Evolutionary conservation across 768 basidiomycete species (phyloP).

Genomic region (Dictyophora rubrovolvata): DNA sequence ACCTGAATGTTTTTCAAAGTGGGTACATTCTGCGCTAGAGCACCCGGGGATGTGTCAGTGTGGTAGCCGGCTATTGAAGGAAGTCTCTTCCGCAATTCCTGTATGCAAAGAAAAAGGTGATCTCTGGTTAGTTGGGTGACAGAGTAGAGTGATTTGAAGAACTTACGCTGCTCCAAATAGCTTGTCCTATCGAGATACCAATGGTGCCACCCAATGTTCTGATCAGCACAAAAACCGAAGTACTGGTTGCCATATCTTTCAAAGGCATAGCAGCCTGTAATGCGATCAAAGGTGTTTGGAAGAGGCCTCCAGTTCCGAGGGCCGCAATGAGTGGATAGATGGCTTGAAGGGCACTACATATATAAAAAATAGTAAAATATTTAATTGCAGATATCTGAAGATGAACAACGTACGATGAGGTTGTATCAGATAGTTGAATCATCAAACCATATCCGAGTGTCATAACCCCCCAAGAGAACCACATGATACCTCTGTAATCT

Average conservation of each 20-base stretch:
- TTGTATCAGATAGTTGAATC: slow-evolving; percentile 51
- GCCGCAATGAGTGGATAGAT: slow-evolving; percentile 60
- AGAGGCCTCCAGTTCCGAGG: slow-evolving; percentile 54
- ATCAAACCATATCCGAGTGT: slow-evolving; percentile 63
- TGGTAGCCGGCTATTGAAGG: slow-evolving; percentile 27
- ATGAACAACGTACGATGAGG: slow-evolving; percentile 32
- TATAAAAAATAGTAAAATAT: neutral
- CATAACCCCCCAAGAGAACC: slow-evolving; percentile 44
- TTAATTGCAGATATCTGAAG: neutral
- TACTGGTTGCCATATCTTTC: slow-evolving; percentile 78
- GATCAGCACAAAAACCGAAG: slow-evolving; percentile 59
- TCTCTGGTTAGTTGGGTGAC: slow-evolving; percentile 13
- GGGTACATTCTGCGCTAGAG: slow-evolving; percentile 37
- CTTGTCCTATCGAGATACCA: slow-evolving; percentile 64
- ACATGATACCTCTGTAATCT: slow-evolving; percentile 51
- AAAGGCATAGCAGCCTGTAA: slow-evolving; percentile 83
- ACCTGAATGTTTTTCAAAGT: slow-evolving; percentile 37
- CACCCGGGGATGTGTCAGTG: slow-evolving; percentile 30
- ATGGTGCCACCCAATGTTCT: slow-evolving; percentile 70
- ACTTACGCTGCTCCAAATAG: slow-evolving; percentile 50
- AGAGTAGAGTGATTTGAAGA: neutral
- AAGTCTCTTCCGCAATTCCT: slow-evolving; percentile 27
- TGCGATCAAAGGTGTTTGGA: slow-evolving; percentile 60
- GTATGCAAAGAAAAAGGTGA: slow-evolving; percentile 5
- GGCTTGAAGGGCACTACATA: slow-evolving; percentile 46